These are phyloP conservation scores for Pseudogymnoascus sp. DNA, from an alignment of 2,329 filamentous ascomycete species.

Conservation along the genomic window DNA sequence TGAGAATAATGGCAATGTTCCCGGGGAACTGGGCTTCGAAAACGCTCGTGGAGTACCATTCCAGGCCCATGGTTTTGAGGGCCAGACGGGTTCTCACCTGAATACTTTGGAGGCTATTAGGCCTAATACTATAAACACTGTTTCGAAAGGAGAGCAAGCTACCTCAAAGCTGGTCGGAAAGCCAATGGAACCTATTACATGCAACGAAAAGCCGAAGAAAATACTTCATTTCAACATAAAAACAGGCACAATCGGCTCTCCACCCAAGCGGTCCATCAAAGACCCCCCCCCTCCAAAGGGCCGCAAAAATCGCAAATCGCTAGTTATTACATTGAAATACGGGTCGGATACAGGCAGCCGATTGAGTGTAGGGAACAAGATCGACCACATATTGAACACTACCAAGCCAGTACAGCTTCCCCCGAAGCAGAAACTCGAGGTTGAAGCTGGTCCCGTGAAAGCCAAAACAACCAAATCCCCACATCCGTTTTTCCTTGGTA, in stretches of 20 bases:
- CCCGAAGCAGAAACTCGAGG: constrained; percentile 17
- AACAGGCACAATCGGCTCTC: constrained; percentile 55
- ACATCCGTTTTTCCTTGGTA: constrained; percentile 64
- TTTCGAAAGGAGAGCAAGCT: not conserved
- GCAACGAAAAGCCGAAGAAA: constrained; percentile 36
- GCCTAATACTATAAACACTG: not conserved
- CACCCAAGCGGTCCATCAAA: constrained; percentile 34
- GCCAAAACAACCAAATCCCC: not conserved
- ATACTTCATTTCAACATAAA: constrained; percentile 49
- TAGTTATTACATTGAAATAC: constrained; percentile 53
- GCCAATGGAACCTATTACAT: constrained; percentile 7
- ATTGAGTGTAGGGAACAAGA: constrained; percentile 46
- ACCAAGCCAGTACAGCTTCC: not conserved
- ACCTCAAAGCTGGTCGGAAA: too few relatives aligned
- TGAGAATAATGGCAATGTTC: not conserved
- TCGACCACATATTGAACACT: constrained; percentile 51
- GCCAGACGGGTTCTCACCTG: not conserved
- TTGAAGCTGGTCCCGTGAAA: not conserved
- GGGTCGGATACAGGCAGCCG: constrained; percentile 40
- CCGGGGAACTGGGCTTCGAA: not conserved
- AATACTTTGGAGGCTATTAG: not conserved
- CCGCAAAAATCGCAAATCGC: constrained; percentile 32
- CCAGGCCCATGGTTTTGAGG: not conserved
- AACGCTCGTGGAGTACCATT: not conserved
- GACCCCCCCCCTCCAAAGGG: constrained; percentile 25